phyloP scores from a whole-genome alignment of 352 stramenopile species.

The Hyaloperonospora brassicae region DNA sequence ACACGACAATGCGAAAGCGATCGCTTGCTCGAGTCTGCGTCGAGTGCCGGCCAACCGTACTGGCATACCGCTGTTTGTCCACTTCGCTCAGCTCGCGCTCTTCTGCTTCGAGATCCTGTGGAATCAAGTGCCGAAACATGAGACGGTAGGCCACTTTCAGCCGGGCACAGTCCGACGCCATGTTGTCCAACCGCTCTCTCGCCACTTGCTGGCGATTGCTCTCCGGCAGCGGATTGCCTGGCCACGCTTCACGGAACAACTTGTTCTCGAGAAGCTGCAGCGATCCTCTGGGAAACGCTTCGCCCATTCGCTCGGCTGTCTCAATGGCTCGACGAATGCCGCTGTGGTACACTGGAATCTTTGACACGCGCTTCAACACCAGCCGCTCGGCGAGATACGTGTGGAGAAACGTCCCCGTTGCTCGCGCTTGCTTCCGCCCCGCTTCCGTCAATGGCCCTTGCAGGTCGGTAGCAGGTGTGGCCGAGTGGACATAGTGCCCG shows the following conservation, averaged over 20 bases:
- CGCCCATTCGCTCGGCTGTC: slow-evolving; percentile 40
- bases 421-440: slow-evolving; percentile 38
- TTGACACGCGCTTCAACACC: slow-evolving; percentile 49
- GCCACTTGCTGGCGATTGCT: slow-evolving; percentile 55
- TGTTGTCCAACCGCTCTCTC: slow-evolving; percentile 65
- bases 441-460: slow-evolving; percentile 49
- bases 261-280: slow-evolving; percentile 55
- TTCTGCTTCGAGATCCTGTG: slow-evolving; percentile 43
- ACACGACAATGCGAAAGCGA: slow-evolving; percentile 52
- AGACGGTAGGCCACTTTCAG: slow-evolving; percentile 57
- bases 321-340: slow-evolving; percentile 42
- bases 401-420: slow-evolving; percentile 42
- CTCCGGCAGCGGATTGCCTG: slow-evolving; percentile 51
- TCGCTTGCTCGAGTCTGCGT: slow-evolving; percentile 36
- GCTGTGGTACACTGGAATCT: slow-evolving; percentile 54
- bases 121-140: slow-evolving; percentile 61
- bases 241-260: slow-evolving; percentile 60
- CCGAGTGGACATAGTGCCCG: slow-evolving; percentile 49
- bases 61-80: slow-evolving; percentile 43
- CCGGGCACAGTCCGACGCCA: slow-evolving; percentile 58
- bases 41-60: slow-evolving; percentile 32
- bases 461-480: slow-evolving; percentile 42
- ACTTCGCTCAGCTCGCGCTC: slow-evolving; percentile 41
- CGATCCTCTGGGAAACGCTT: slow-evolving; percentile 29
- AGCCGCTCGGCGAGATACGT: slow-evolving; percentile 39